These are phyloP conservation scores for Fulvia fulva DNA, from an alignment of 2,329 filamentous ascomycete genomes.

Conservation along the genomic window DNA sequence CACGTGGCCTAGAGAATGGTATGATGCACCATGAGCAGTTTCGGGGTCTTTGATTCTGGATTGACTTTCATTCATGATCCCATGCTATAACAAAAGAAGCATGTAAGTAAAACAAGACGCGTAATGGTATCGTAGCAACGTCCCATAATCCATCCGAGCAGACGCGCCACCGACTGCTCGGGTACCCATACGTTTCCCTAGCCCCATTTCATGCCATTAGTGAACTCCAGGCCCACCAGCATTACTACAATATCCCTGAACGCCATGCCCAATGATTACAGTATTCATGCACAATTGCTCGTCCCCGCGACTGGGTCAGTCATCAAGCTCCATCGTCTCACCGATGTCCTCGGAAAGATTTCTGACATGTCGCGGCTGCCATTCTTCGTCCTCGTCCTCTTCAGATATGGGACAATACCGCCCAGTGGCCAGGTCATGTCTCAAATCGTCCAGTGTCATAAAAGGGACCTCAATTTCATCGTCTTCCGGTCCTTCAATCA, in stretches of 20 bases:
- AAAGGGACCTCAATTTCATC: slow-evolving; percentile 34
- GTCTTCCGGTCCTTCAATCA: slow-evolving; percentile 23
- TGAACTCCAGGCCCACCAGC: not conserved
- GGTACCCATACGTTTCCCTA: not conserved
- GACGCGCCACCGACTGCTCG: slow-evolving; percentile 15
- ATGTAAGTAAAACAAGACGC: not conserved
- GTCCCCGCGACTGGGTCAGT: not conserved
- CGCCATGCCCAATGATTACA: not conserved
- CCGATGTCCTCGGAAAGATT: slow-evolving; percentile 32
- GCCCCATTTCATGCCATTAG: not conserved
- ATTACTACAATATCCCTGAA: not conserved
- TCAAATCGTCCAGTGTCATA: slow-evolving; percentile 35
- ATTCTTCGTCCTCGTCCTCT: slow-evolving; percentile 17
- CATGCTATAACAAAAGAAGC: not conserved
- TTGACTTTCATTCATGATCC: not conserved
- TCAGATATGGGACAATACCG: slow-evolving; percentile 24
- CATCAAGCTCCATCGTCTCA: slow-evolving; percentile 32
- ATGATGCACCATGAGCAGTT: too few species aligned
- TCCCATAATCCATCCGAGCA: slow-evolving; percentile 3
- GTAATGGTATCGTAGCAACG: slow-evolving; percentile 4
- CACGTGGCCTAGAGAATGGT: too few species aligned
- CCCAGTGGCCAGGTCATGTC: slow-evolving; percentile 32
- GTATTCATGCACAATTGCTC: not conserved
- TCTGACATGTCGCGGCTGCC: slow-evolving; percentile 20
- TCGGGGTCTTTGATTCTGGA: not conserved